Base-by-base conservation (phyloP, 208 protist species). In the Lotmaria passim region DNA sequence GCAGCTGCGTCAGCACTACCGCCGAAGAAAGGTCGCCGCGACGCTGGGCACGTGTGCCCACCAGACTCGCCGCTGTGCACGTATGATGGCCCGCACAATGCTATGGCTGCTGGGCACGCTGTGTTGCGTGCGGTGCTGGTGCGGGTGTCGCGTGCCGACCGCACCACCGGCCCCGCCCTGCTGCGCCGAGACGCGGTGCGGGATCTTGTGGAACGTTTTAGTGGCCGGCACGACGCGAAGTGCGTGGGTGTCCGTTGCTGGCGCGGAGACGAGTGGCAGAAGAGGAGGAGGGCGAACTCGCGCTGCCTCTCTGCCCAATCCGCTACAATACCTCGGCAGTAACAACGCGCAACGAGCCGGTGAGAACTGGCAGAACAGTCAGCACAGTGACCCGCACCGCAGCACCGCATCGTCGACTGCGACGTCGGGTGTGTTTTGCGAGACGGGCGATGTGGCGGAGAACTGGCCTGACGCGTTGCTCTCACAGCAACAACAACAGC, bases 91-190 rank as follows among this genome's bases (percentile, higher is more conserved):
- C 7, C 71, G 67, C 14, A 30, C 28, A 7, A 21, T 71, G 57
- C 23, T 71, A 57, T 61, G 57, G 71, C 30, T 65, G 47, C 19
- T 67, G 15, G 34, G 48, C 0, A 23, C 39, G 56, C 46, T 71
- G 63, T 61, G 63, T 12, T 71, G 63, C 28, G 33, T 71, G 11
- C 48, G 63, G 15, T 55, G 31, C 48, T 65, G 71, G 71, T 51
- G 52, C 24, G 71, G 63, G 4, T 66, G 63, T 21, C 63, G 38
- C n/a, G 3, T 26, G 23, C 31, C 55, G 30, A n/a, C 10, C 21
- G 21, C 24, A 15, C 63, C 63, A 31, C 51, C 38, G 21, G 51
- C 36, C 38, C 51, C 60, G 60, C 4, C 23, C 46, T 46, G 31
- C 47, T 66, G 60, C 23, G 60, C 47, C 3, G 33, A 55, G 6